These are phyloP conservation scores for Solanum pennellii DNA, from an alignment of 257 asterid genomes.

Conservation along the genomic window DNA sequence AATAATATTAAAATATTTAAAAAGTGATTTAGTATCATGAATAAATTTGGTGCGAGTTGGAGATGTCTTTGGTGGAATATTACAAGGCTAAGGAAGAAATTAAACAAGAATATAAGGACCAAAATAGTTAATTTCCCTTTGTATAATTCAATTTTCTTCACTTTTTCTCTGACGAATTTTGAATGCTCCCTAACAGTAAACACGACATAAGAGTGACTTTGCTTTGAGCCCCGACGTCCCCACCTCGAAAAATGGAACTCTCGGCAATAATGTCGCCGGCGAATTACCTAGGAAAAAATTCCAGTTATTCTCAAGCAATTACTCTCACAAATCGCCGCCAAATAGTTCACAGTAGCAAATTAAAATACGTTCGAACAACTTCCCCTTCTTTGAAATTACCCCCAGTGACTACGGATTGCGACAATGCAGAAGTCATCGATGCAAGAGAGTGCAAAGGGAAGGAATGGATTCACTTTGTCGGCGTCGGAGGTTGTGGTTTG, in stretches of 20 bases:
- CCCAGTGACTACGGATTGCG: neutral
- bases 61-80: no score
- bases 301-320: neutral
- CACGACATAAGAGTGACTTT: neutral
- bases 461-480: slow-evolving; percentile 25
- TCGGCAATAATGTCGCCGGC: slow-evolving; percentile 6
- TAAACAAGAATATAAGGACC: neutral
- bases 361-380: neutral
- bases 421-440: neutral
- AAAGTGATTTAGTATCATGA: no score
- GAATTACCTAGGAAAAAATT: neutral
- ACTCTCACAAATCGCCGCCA: neutral
- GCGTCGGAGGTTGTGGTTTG: slow-evolving; percentile 30
- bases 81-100: neutral
- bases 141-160: neutral
- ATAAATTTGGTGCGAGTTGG: no score
- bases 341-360: neutral
- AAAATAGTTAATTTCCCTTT: neutral
- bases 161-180: neutral
- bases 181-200: neutral
- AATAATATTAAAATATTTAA: no score
- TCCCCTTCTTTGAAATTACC: neutral
- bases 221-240: neutral
- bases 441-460: neutral
- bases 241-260: slow-evolving; percentile 2